Evolutionary conservation across 768 basidiomycete genomes (phyloP).

Genomic region (Leccinum imitatum): DNA sequence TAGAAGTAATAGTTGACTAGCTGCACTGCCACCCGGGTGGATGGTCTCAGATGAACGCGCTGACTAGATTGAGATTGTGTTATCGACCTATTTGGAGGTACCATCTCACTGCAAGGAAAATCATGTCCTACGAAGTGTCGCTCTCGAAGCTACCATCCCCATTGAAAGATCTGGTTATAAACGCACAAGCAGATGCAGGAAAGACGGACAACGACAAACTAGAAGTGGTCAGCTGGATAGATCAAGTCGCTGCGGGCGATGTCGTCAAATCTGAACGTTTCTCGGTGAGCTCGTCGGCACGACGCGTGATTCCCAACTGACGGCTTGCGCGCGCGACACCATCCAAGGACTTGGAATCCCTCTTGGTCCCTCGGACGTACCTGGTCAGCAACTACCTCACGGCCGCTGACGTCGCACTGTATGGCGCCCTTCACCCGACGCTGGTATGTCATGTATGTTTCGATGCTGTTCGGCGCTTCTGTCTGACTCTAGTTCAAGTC

Average conservation of each 20-base stretch:
- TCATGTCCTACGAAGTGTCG: slow-evolving; percentile 52
- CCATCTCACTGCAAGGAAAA: slow-evolving; percentile 28
- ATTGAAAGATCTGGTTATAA: slow-evolving; percentile 56
- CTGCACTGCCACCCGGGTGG: no score
- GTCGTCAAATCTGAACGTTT: slow-evolving; percentile 46
- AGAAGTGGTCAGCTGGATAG: slow-evolving; percentile 71
- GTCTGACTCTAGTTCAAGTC: slow-evolving; percentile 45
- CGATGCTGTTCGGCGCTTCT: neutral
- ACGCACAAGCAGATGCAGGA: slow-evolving; percentile 42
- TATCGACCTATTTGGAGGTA: slow-evolving; percentile 20
- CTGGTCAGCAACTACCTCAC: slow-evolving; percentile 82
- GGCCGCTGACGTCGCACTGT: slow-evolving; percentile 88
- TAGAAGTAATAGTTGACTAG: no score
- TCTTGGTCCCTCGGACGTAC: slow-evolving; percentile 79
- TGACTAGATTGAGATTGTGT: slow-evolving; percentile 24
- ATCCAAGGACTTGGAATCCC: slow-evolving; percentile 64
- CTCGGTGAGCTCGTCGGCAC: slow-evolving; percentile 41
- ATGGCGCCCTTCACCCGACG: slow-evolving; percentile 81
- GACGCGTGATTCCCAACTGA: neutral
- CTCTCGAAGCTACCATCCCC: slow-evolving; percentile 47
- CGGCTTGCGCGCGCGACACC: slow-evolving; percentile 1
- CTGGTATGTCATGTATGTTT: slow-evolving; percentile 51
- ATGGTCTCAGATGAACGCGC: slow-evolving; percentile 10
- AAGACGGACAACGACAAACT: slow-evolving; percentile 58
- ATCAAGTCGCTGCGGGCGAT: slow-evolving; percentile 53